Evolutionary conservation across 179 eudicot species (phyloP).

Genomic region (Monotropa hypopitys): DNA sequence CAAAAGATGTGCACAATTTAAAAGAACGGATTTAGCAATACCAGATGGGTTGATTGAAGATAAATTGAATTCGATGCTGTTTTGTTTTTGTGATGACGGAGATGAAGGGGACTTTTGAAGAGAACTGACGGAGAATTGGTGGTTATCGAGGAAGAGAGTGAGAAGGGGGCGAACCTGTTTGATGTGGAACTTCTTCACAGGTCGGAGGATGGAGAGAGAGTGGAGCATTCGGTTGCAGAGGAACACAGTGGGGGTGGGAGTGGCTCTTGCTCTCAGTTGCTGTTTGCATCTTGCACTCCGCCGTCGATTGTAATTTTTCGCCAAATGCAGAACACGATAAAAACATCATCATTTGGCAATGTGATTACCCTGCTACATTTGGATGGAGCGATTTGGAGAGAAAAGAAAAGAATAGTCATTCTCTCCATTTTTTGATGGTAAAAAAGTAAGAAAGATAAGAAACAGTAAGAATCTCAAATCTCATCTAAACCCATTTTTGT

Average conservation of each 20-base stretch:
- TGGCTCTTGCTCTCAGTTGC: conserved; percentile 12
- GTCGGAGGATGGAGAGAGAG: not conserved
- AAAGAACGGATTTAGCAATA: conserved; percentile 21
- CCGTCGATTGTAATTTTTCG: not conserved
- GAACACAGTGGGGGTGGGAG: not conserved
- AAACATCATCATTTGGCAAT: too few species aligned
- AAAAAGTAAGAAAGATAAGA: too few species aligned
- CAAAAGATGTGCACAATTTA: conserved; percentile 15
- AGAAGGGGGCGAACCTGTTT: conserved; percentile 16
- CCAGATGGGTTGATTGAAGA: conserved; percentile 10
- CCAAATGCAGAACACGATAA: too few species aligned
- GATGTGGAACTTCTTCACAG: not conserved
- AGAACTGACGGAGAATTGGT: not conserved
- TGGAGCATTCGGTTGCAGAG: conserved; percentile 18
- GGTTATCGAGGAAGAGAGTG: conserved; percentile 6
- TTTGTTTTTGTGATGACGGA: conserved; percentile 1
- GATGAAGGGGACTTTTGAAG: not conserved
- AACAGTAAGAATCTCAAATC: too few species aligned
- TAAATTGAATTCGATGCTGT: conserved; percentile 12
- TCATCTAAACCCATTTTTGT: too few species aligned
- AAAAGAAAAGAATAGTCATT: too few species aligned
- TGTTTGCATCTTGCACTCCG: conserved; percentile 5
- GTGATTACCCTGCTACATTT: too few species aligned
- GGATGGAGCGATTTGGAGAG: too few species aligned
- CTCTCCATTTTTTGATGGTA: too few species aligned